Evolutionary conservation across 768 basidiomycete species (phyloP).

Genomic region (Podaxis sp.): DNA sequence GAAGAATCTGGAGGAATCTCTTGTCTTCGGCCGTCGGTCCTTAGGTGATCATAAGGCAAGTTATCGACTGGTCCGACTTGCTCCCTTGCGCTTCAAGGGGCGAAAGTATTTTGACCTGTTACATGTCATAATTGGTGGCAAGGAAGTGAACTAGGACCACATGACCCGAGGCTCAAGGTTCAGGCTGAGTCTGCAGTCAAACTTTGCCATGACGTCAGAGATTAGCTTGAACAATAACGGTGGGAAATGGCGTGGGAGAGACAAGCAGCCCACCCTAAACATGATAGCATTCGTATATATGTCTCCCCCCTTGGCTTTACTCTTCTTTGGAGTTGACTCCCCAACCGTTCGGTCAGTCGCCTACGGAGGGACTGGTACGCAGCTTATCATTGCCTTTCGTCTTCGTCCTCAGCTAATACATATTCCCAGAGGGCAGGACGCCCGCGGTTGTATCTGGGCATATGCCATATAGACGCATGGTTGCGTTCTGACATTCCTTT

Average conservation of each 20-base stretch:
- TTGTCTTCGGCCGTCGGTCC: too few relatives aligned
- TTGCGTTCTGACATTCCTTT: constrained; percentile 8
- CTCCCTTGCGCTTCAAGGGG: too few relatives aligned
- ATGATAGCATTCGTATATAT: background rate
- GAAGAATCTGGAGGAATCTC: too few relatives aligned
- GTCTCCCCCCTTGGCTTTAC: background rate
- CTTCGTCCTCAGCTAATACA: background rate
- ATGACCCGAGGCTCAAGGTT: background rate
- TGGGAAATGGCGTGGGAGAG: background rate
- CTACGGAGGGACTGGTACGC: constrained; percentile 4
- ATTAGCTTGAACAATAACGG: background rate
- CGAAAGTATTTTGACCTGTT: too few relatives aligned
- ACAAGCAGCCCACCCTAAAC: constrained; percentile 10
- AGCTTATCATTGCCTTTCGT: too few relatives aligned
- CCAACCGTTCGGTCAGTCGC: constrained; percentile 11
- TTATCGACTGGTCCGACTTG: too few relatives aligned
- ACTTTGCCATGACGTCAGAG: background rate
- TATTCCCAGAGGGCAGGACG: background rate
- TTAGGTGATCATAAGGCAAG: too few relatives aligned
- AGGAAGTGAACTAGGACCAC: background rate
- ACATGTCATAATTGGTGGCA: background rate
- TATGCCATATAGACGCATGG: background rate
- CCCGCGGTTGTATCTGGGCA: background rate
- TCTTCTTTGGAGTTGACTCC: constrained; percentile 15
- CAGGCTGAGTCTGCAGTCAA: background rate